Percentiles rank a stretch among this genome's conserved stretches.
phyloP scores from a whole-genome alignment of 1,284 basidiomycete genomes.

The Neotropicomus parvogracilis region DNA sequence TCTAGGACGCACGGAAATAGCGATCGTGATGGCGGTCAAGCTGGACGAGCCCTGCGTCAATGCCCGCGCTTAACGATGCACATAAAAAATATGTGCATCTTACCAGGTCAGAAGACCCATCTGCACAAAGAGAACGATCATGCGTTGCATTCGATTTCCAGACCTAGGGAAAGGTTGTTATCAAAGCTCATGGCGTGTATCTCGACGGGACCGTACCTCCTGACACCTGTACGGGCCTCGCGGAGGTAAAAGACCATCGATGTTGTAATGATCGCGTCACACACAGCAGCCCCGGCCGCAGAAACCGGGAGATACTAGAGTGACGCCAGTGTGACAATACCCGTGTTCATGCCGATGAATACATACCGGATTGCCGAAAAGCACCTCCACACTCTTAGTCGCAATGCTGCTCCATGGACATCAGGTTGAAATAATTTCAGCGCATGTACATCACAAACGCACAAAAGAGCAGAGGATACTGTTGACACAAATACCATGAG shows the following conservation, averaged over 20 bases:
- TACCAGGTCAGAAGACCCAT: slow-evolving; percentile 1
- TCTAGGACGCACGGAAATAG: not conserved
- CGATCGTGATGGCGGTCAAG: not conserved
- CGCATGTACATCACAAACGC: no score
- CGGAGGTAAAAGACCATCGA: slow-evolving; percentile 13
- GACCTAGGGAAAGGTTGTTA: not conserved
- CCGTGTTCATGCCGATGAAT: no score
- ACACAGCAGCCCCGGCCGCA: not conserved
- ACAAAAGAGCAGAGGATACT: no score
- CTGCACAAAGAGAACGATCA: slow-evolving; percentile 5
- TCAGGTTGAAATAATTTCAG: no score
- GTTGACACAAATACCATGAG: no score
- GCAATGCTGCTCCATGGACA: no score
- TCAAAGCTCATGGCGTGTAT: not conserved
- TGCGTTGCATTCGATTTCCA: slow-evolving; percentile 1
- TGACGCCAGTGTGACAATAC: no score
- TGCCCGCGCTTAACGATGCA: accelerated
- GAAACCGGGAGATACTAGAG: no score
- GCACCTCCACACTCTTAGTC: no score
- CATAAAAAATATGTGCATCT: not conserved
- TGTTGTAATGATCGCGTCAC: slow-evolving; percentile 4
- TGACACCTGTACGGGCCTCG: slow-evolving; percentile 5
- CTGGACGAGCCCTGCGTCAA: not conserved
- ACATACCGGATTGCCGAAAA: no score
- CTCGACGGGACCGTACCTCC: not conserved